These are phyloP conservation scores for Fusarium poae DNA, from an alignment of 2,329 filamentous ascomycete species.

Conservation along the genomic window DNA sequence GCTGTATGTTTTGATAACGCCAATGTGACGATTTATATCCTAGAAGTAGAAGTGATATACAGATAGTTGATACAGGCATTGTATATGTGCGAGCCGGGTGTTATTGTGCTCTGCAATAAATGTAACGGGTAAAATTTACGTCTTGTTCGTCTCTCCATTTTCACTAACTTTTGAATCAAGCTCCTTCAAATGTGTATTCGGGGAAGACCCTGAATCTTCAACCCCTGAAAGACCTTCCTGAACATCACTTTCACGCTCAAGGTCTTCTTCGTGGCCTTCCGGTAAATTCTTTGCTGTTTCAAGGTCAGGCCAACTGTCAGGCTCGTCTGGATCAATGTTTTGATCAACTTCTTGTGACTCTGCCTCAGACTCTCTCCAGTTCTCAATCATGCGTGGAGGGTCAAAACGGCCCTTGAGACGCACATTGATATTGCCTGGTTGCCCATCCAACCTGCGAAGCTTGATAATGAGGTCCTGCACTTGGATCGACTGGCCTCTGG, in stretches of 20 bases:
- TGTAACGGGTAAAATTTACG: not conserved
- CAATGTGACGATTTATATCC: slow-evolving; percentile 7
- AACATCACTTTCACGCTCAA: not conserved
- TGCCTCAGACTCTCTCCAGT: slow-evolving; percentile 23
- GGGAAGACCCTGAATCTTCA: not conserved
- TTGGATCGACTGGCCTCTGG: slow-evolving; percentile 20
- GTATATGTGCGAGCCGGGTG: not conserved
- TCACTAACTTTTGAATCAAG: not conserved
- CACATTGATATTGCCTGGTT: slow-evolving; percentile 40
- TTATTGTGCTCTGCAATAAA: not conserved
- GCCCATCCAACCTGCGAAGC: slow-evolving; percentile 38
- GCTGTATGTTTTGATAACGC: slow-evolving; percentile 5
- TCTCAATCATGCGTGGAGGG: slow-evolving; percentile 39
- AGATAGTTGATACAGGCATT: slow-evolving; percentile 11
- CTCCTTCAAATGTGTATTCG: not conserved
- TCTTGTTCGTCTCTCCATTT: not conserved
- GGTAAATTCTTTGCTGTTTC: not conserved
- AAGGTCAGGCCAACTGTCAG: slow-evolving; percentile 20
- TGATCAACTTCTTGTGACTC: not conserved
- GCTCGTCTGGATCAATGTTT: not conserved
- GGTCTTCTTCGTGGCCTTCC: not conserved
- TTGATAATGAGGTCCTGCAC: slow-evolving; percentile 38
- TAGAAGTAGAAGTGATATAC: slow-evolving; percentile 27
- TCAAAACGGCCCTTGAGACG: slow-evolving; percentile 44
- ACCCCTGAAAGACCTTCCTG: not conserved